Conservation (phyloP, 1,139 yeast species). For the Yamadazyma sp. region DNA sequence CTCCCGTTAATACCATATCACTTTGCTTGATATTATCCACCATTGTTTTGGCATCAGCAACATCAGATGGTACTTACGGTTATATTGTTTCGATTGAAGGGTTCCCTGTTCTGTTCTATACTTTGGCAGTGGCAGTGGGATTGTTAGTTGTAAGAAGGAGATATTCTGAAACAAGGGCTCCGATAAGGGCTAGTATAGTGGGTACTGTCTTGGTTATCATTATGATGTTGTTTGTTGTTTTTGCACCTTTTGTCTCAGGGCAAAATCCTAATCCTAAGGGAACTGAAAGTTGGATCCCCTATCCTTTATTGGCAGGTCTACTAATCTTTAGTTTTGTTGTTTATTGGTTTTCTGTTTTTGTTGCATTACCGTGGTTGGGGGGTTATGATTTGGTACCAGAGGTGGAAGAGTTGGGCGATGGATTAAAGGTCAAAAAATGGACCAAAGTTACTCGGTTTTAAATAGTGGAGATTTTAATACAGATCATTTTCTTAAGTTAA, state of each 20-base stretch:
- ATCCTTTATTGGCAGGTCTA: constrained; percentile 42
- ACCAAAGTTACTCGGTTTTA: constrained; percentile 8
- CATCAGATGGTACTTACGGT: constrained; percentile 77
- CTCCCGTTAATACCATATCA: constrained; percentile 51
- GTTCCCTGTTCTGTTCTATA: constrained; percentile 59
- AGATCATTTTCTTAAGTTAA: too few species aligned
- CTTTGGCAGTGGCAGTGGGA: constrained; percentile 52
- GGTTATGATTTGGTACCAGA: constrained; percentile 43
- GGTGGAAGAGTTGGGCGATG: constrained; percentile 47
- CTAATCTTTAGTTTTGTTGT: constrained; percentile 33
- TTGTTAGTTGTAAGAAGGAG: constrained; percentile 48
- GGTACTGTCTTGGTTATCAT: constrained; percentile 46
- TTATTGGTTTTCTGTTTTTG: constrained; percentile 53
- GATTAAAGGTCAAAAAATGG: constrained; percentile 58
- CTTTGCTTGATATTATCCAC: constrained; percentile 39
- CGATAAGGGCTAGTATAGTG: constrained; percentile 46
- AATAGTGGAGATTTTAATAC: too few species aligned
- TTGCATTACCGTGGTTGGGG: constrained; percentile 41
- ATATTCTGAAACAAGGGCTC: constrained; percentile 47
- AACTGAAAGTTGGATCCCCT: constrained; percentile 52
- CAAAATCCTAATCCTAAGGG: constrained; percentile 43
- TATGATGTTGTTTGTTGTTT: constrained; percentile 38
- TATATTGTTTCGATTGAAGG: constrained; percentile 74
- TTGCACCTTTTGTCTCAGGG: constrained; percentile 48
- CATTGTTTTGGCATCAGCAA: constrained; percentile 58